Base-by-base conservation (phyloP, 2,329 filamentous ascomycete genomes). In the Purpureocillium lavendulum region DNA sequence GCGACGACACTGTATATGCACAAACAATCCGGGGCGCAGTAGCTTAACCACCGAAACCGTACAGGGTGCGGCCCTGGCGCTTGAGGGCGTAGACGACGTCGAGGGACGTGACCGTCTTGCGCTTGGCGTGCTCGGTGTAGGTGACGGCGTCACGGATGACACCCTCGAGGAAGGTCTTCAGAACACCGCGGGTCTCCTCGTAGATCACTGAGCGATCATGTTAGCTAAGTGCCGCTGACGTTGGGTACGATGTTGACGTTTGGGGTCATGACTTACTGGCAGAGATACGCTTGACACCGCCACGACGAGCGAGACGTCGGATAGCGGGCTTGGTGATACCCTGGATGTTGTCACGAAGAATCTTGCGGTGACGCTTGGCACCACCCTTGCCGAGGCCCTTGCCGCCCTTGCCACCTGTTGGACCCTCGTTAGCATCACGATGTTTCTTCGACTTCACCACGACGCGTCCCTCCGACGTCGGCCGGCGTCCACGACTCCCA, bases 241-340 rank as follows among this genome's bases (percentile, higher is more conserved):
- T 12, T 6, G 7, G 15, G 14, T 26, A 5, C 10, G 21, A 10
- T 26, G 21, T 10, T 26, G 6, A 26, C 10, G 21, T 26, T n/a
- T n/a, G 1, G 24, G 30, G 17, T 32, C 17, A 34, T 32, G 42
- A 72, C 76, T 66, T 79, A 86, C 82, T 94, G 66, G 89, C 89
- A 60, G 88, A 95, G 62, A 96, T 96, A 94, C 89, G 89, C 87
- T 96, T 96, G 79, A 96, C 89, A 89, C 89, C 89, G 70, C 89
- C 89, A 92, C 89, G 88, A 73, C 89, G 89, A 52, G 89, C 89
- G 66, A 96, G 88, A 94, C 89, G 89, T 61, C 89, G 84, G 71
- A 96, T 96, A 60, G 89, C 89, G 59, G 89, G 89, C 85, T 96
- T 96, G 63, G 89, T 96, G 65, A 96, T 96, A 73, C 89, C 89